Evolutionary conservation across 2,329 filamentous ascomycete genomes (phyloP), one percentile per base, ranked within the genome.

Genomic region (Cercospora citrullina): DNA sequence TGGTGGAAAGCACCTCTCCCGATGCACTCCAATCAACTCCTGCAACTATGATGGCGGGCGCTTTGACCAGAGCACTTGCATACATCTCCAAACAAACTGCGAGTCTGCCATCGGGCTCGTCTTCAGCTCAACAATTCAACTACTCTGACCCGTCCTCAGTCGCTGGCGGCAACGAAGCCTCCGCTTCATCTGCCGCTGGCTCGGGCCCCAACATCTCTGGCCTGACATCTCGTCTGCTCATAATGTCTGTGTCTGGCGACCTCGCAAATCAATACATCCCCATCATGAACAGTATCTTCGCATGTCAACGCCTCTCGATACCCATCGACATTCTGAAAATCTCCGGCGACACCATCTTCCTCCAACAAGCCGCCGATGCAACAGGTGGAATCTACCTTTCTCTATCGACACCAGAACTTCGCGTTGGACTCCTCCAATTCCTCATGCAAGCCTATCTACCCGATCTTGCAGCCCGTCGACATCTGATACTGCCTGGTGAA

Each of bases 251-350:
- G 4, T 96, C 92, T 58, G 93, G 93, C 76, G 91, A 94, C 75
- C 87, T 96, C 0, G 89, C 93, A 5, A 91, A 87, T 69, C 89
- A 98, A 80, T 99, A 99, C 82, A 99, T 99, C 65, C 91, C 94
- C 0, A 95, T 96, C 73, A 99, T 99, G 95, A 99, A 99, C 81
- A 88, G 91, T 75, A 96, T 98, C 69, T 99, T 99, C 80, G 95
- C 95, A 2, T 95, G 94, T 68, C 92, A 96, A 76, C 90, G 94
- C 71, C 87, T 93, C 65, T 88, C 88, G 74, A 93, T 99, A 71
- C 92, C 94, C 26, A 93, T 99, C 75, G 95, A 99, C 79, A 94
- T 97, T 36, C 87, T 96, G 69, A 91, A 96, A 72, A 85, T 99
- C 12, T 89, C 90, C 51, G 93, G 92, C 23, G 88, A 93, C 73